These are phyloP conservation scores for Suhomyces wounanorum DNA, from an alignment of 1,139 yeast genomes.

Conservation along the genomic window DNA sequence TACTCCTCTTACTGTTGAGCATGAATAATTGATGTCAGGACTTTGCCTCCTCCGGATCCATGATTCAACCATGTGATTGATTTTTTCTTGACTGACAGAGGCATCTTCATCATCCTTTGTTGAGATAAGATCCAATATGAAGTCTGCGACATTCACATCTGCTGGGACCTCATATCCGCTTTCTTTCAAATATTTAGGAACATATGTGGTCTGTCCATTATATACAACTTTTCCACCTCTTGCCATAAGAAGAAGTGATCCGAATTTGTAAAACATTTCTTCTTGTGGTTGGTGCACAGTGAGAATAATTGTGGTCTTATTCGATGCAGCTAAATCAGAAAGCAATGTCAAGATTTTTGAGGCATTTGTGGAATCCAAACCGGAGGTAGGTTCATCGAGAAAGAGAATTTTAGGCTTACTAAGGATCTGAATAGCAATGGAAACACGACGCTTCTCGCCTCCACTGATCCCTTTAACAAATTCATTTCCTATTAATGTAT, in stretches of 20 bases:
- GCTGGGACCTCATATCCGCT: slow-evolving; percentile 19
- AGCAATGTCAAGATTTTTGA: slow-evolving; percentile 21
- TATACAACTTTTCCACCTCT: slow-evolving; percentile 26
- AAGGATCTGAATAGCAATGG: slow-evolving; percentile 28
- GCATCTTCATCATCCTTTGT: slow-evolving; percentile 16
- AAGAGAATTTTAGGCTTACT: slow-evolving; percentile 27
- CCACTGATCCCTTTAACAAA: slow-evolving; percentile 28
- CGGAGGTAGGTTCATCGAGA: slow-evolving; percentile 31
- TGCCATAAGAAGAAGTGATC: slow-evolving; percentile 25
- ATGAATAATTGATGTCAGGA: not conserved
- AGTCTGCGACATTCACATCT: slow-evolving; percentile 22
- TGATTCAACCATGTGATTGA: slow-evolving; percentile 15
- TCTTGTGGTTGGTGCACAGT: slow-evolving; percentile 30
- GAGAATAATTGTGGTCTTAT: slow-evolving; percentile 25
- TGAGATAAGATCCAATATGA: slow-evolving; percentile 22
- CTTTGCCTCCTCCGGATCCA: slow-evolving; percentile 16
- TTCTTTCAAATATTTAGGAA: slow-evolving; percentile 17
- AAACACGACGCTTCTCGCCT: slow-evolving; percentile 29
- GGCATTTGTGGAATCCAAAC: slow-evolving; percentile 27
- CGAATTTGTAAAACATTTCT: slow-evolving; percentile 24
- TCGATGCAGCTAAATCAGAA: slow-evolving; percentile 17
- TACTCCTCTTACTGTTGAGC: not conserved
- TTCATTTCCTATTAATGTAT: slow-evolving; percentile 25
- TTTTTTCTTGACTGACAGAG: slow-evolving; percentile 17
- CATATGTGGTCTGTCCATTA: slow-evolving; percentile 19